These are phyloP conservation scores for Excoecaria cochinchinensis DNA, from an alignment of 345 rosid species.

Conservation along the genomic window DNA sequence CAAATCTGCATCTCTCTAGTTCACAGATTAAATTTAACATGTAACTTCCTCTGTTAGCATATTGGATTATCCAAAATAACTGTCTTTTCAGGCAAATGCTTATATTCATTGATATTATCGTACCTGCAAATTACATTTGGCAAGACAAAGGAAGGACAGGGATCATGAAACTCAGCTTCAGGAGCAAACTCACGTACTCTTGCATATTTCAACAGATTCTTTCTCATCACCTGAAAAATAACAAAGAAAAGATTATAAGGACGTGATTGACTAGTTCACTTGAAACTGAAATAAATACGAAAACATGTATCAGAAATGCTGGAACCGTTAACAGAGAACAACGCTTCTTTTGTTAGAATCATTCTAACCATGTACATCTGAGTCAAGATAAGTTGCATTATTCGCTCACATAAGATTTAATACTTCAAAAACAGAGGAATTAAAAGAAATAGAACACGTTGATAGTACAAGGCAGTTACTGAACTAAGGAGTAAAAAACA, in stretches of 20 bases:
- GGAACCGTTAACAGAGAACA: not conserved
- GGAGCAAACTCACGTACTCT: slow-evolving; percentile 74
- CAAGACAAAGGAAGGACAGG: slow-evolving; percentile 63
- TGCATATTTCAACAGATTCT: slow-evolving; percentile 70
- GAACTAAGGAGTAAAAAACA: not conserved
- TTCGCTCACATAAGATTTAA: not conserved
- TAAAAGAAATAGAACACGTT: not conserved
- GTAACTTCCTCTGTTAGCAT: not conserved
- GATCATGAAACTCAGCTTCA: slow-evolving; percentile 74
- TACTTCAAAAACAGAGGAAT: not conserved
- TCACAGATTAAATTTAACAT: not conserved
- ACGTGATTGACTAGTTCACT: not conserved
- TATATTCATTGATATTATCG: not conserved
- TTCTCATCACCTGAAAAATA: slow-evolving; percentile 65
- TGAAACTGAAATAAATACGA: not conserved
- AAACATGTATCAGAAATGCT: not conserved
- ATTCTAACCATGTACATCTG: not conserved
- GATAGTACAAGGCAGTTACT: no score
- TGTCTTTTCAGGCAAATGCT: not conserved
- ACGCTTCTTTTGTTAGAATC: not conserved
- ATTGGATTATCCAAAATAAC: not conserved
- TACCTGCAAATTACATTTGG: slow-evolving; percentile 93
- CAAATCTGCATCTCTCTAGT: not conserved
- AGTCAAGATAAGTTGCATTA: not conserved
- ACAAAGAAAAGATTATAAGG: slow-evolving; percentile 6